Evolutionary conservation across 2,329 filamentous ascomycete genomes (phyloP).

Genomic region (Biscogniauxia mediterranea): DNA sequence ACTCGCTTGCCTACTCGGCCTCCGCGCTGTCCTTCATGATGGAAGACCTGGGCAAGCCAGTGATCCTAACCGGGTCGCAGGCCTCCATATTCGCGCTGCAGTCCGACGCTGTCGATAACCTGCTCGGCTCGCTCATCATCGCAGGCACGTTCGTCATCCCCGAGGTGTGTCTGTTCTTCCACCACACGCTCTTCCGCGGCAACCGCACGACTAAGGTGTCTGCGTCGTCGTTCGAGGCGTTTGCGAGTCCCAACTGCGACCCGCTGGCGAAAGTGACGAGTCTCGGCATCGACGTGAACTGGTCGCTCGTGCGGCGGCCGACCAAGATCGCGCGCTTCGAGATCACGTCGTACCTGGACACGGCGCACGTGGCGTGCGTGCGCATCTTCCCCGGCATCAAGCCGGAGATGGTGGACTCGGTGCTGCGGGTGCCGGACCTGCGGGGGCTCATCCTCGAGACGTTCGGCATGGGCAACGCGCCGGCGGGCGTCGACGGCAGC

Average conservation of each 20-base stretch:
- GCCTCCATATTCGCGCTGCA: conserved; percentile 88
- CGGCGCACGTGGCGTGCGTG: conserved; percentile 83
- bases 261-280: conserved; percentile 81
- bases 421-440: conserved; percentile 72
- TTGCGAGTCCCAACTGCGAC: conserved; percentile 81
- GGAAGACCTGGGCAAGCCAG: conserved; percentile 79
- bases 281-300: conserved; percentile 76
- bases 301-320: conserved; percentile 73
- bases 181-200: conserved; percentile 84
- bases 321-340: conserved; percentile 71
- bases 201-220: conserved; percentile 88
- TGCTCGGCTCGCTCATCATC: conserved; percentile 83
- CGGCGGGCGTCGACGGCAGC: conserved; percentile 74
- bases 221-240: conserved; percentile 81
- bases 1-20: conserved; percentile 84
- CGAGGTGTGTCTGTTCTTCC: conserved; percentile 92
- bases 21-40: conserved; percentile 94
- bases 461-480: conserved; percentile 90
- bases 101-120: conserved; percentile 87
- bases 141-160: conserved; percentile 91
- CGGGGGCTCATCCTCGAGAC: conserved; percentile 85
- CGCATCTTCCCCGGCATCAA: conserved; percentile 91
- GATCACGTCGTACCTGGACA: conserved; percentile 74
- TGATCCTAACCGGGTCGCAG: conserved; percentile 80
- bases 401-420: conserved; percentile 88